Conservation (phyloP, 345 rosid species). For the Noccaea caerulescens region DNA sequence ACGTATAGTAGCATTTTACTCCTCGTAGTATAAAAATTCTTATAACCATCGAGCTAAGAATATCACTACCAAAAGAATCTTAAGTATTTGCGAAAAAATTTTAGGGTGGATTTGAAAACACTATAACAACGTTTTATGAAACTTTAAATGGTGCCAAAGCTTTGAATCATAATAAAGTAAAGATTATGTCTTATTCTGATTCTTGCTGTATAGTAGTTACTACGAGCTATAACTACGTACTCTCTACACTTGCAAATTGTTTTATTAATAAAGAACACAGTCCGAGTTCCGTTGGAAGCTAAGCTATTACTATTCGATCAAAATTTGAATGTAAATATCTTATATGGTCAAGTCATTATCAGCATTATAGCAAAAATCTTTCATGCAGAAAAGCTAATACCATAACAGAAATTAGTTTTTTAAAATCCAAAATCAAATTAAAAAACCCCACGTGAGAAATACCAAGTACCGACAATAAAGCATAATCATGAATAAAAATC, state of each 20-base stretch:
- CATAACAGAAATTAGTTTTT: not conserved
- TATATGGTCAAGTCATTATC: constrained; percentile 39
- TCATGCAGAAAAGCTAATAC: constrained; percentile 23
- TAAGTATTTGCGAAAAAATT: not conserved
- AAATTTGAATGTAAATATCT: not conserved
- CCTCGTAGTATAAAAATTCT: constrained; percentile 4
- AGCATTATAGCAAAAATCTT: constrained; percentile 27
- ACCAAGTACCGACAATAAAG: constrained; percentile 30
- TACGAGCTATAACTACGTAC: too few relatives aligned
- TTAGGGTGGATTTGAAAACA: constrained; percentile 13
- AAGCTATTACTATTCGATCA: too few relatives aligned
- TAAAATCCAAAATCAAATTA: constrained; percentile 7
- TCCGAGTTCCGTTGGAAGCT: not conserved
- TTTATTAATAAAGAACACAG: not conserved
- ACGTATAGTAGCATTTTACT: constrained; percentile 11
- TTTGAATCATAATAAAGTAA: not conserved
- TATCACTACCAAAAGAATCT: constrained; percentile 28
- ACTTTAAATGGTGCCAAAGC: not conserved
- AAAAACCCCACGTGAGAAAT: constrained; percentile 34
- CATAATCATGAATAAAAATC: constrained; percentile 34
- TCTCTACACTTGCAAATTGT: not conserved
- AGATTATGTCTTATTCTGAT: constrained; percentile 13
- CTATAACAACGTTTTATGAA: not conserved
- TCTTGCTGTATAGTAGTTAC: not conserved
- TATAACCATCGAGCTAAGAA: not conserved